Evolutionary conservation across 2,329 filamentous ascomycete species (phyloP), one percentile per base, ranked within the genome.

Genomic region (Pseudocercospora eumusae): DNA sequence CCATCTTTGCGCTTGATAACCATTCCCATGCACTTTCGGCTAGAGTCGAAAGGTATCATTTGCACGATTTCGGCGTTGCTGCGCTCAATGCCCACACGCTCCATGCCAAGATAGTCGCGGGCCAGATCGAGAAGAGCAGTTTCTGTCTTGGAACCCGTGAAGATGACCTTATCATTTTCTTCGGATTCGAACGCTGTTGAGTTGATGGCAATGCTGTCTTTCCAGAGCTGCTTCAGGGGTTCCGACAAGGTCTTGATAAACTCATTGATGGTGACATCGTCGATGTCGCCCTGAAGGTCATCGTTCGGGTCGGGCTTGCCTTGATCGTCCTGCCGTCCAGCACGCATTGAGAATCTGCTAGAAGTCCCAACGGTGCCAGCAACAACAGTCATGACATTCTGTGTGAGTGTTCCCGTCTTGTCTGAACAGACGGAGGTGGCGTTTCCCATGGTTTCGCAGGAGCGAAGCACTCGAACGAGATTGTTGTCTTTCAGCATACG

Each of bases 381-480:
- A 28, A 92, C 89, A 1, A 92, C 88, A 0, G 87, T 89, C 88
- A 90, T 90, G 74, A 87, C 86, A 71, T 90, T 90, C 62, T 89
- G 87, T 0, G 88, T 91, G 18, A 91, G 77, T 4, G 88, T 91
- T 55, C 88, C 88, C 1, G 88, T 91, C 76, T 91, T 91, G 74
- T 91, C 90, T 3, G 90, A 92, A 75, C 90, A 93, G 36, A 93
- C 88, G 0, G 89, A 89, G 1, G 86, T 88, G 27, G 86, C 86
- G 68, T 89, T 89, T 4, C 87, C 87, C 86, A 89, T 89, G 2
- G 86, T 88, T 74, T 90, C 87, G 71, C 86, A 89, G 62, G 87
- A 87, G 61, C 85, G 82, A 27, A 90, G 78, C 33, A 88, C 79
- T 61, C 87, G 84, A n/a, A 90, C 87, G 28, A 89, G 76, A 65